These are phyloP conservation scores for Spongispora temasekensis DNA, from an alignment of 1,284 basidiomycete genomes.

Conservation along the genomic window DNA sequence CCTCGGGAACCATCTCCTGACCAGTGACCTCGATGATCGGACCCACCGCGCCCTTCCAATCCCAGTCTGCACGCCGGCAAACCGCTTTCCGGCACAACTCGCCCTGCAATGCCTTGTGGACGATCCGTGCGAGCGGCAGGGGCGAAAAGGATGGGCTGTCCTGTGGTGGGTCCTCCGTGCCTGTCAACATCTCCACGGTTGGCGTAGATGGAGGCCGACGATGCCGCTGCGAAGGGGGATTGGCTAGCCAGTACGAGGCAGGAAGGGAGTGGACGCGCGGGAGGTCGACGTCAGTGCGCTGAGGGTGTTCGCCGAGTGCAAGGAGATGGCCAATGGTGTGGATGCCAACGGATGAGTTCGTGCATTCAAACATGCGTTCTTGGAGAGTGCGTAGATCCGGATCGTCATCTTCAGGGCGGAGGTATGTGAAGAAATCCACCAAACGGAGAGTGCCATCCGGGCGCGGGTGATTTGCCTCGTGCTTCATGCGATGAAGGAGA, in stretches of 20 bases:
- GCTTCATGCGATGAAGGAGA: slow-evolving; percentile 30
- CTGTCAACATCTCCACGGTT: slow-evolving; percentile 24
- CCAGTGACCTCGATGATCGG: slow-evolving; percentile 20
- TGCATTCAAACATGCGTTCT: slow-evolving; percentile 20
- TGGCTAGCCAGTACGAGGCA: neutral
- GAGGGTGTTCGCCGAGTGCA: slow-evolving; percentile 12
- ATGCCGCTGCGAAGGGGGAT: neutral
- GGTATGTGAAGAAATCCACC: slow-evolving; percentile 24
- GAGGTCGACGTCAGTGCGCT: slow-evolving; percentile 9
- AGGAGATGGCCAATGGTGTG: slow-evolving; percentile 25
- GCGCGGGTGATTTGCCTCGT: slow-evolving; percentile 11
- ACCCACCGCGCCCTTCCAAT: slow-evolving; percentile 19
- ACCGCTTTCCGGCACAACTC: slow-evolving; percentile 26
- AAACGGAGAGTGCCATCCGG: slow-evolving; percentile 14
- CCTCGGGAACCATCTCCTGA: slow-evolving; percentile 26
- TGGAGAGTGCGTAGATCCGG: slow-evolving; percentile 14
- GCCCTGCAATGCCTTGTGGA: slow-evolving; percentile 25
- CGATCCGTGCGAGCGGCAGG: slow-evolving; percentile 24
- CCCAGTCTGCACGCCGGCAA: slow-evolving; percentile 17
- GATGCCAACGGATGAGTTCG: slow-evolving; percentile 9
- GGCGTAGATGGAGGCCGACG: slow-evolving; percentile 10
- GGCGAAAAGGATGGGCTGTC: slow-evolving; percentile 15
- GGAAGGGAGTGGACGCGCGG: neutral
- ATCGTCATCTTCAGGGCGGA: slow-evolving; percentile 25
- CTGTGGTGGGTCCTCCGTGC: neutral